A percentile compares a stretch with the other conserved stretches of the same genome.
Conservation (phyloP, 2,329 filamentous ascomycete species). For the Clathrospora elynae region DNA sequence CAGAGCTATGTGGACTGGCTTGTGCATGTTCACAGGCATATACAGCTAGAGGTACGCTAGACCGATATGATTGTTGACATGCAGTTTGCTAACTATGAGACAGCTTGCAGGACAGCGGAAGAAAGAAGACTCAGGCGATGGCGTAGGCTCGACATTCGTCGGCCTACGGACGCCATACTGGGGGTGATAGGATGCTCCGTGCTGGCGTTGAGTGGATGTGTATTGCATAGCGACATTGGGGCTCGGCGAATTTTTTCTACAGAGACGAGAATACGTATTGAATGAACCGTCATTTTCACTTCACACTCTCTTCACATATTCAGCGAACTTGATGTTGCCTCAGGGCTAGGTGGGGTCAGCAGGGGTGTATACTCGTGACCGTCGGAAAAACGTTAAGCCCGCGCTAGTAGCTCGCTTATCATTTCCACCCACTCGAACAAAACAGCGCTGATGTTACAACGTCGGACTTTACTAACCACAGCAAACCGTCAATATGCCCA, state of each 20-base stretch:
- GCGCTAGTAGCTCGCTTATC: constrained; percentile 23
- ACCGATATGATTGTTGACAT: neutral
- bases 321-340: neutral
- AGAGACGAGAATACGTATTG: constrained; percentile 13
- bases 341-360: neutral
- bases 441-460: constrained; percentile 8
- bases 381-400: constrained; percentile 5
- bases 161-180: constrained; percentile 50
- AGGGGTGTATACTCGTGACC: neutral
- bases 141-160: constrained; percentile 45
- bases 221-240: constrained; percentile 38
- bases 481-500: constrained; percentile 39
- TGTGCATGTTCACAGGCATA: constrained; percentile 89
- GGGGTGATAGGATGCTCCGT: constrained; percentile 30
- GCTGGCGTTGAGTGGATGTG: constrained; percentile 11
- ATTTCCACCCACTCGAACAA: constrained; percentile 17
- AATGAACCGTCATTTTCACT: neutral
- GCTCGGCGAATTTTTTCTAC: constrained; percentile 10
- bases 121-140: constrained; percentile 62
- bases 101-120: constrained; percentile 70
- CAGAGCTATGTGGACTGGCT: constrained; percentile 99
- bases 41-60: constrained; percentile 74
- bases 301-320: too few relatives aligned
- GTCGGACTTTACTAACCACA: constrained; percentile 38
- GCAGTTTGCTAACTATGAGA: constrained; percentile 14